These are phyloP conservation scores for Drechmeria coniospora DNA, from an alignment of 2,329 filamentous ascomycete species.

Conservation along the genomic window DNA sequence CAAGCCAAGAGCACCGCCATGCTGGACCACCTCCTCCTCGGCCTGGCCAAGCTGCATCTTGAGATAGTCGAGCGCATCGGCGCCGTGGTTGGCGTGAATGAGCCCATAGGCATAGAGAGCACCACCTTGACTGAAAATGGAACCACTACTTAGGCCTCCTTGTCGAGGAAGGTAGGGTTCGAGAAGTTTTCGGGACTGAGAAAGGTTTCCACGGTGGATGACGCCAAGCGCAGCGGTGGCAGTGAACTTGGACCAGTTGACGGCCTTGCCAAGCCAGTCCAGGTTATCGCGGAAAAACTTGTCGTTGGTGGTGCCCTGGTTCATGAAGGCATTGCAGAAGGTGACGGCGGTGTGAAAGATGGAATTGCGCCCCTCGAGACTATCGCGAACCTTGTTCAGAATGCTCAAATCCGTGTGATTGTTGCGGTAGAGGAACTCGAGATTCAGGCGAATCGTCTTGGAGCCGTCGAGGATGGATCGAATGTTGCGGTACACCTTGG, in stretches of 20 bases:
- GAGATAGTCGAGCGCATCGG: slow-evolving; percentile 71
- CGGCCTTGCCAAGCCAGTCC: slow-evolving; percentile 94
- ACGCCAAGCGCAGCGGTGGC: slow-evolving; percentile 92
- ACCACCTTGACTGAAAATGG: slow-evolving; percentile 89
- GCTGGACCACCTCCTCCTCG: slow-evolving; percentile 86
- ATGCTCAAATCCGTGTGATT: slow-evolving; percentile 87
- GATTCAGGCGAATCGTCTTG: slow-evolving; percentile 84
- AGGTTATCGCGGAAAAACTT: slow-evolving; percentile 97
- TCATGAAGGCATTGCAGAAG: slow-evolving; percentile 98
- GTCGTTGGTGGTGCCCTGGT: slow-evolving; percentile 93
- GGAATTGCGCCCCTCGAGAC: slow-evolving; percentile 86
- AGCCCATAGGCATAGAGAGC: slow-evolving; percentile 89
- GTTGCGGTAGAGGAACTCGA: slow-evolving; percentile 92
- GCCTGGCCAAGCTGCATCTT: slow-evolving; percentile 59
- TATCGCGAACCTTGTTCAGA: slow-evolving; percentile 91
- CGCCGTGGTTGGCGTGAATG: slow-evolving; percentile 95
- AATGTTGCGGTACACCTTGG: slow-evolving; percentile 46
- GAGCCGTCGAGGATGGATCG: slow-evolving; percentile 65
- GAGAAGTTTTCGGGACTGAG: slow-evolving; percentile 81
- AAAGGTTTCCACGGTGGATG: slow-evolving; percentile 89
- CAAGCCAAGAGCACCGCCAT: slow-evolving; percentile 85
- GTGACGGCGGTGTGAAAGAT: slow-evolving; percentile 98
- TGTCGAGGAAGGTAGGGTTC: slow-evolving; percentile 85
- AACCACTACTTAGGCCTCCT: slow-evolving; percentile 60
- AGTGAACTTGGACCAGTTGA: slow-evolving; percentile 99